A percentile compares a stretch with the other conserved stretches of the same genome.
These are phyloP conservation scores for Colletotrichum scovillei DNA, from an alignment of 2,329 filamentous ascomycete genomes.

Conservation along the genomic window DNA sequence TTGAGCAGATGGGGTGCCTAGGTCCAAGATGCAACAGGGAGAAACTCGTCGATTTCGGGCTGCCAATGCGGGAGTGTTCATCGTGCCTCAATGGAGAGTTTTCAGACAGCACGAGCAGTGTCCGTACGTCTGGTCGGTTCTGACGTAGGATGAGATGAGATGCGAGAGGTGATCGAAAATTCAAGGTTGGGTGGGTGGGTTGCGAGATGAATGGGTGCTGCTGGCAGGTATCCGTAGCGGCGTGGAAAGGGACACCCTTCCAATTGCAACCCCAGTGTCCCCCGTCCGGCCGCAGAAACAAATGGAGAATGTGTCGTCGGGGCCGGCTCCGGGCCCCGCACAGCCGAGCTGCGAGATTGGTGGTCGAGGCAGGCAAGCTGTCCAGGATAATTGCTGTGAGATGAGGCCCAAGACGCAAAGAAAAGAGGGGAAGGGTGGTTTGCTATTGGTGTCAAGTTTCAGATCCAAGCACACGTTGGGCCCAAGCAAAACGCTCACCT, in stretches of 20 bases:
- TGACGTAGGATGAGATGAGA: not conserved
- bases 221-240: not conserved
- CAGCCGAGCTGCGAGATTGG: not conserved
- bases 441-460: constrained; percentile 19
- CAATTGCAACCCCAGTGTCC: not conserved
- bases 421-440: not conserved
- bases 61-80: constrained; percentile 11
- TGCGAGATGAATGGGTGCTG: constrained; percentile 7
- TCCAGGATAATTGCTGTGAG: not conserved
- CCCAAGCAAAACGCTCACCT: not conserved
- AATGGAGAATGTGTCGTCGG: not conserved
- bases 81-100: constrained; percentile 5
- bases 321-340: constrained; percentile 1
- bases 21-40: constrained; percentile 12
- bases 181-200: not conserved
- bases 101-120: not conserved
- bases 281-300: not conserved
- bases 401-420: not conserved
- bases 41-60: constrained; percentile 15
- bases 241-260: not conserved
- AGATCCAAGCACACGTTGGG: not conserved
- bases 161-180: not conserved
- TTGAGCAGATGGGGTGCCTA: not conserved
- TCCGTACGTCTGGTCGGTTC: not conserved
- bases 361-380: not conserved